phyloP scores from a whole-genome alignment of 2,329 filamentous ascomycete species.

The Calonectria pauciramosa region DNA sequence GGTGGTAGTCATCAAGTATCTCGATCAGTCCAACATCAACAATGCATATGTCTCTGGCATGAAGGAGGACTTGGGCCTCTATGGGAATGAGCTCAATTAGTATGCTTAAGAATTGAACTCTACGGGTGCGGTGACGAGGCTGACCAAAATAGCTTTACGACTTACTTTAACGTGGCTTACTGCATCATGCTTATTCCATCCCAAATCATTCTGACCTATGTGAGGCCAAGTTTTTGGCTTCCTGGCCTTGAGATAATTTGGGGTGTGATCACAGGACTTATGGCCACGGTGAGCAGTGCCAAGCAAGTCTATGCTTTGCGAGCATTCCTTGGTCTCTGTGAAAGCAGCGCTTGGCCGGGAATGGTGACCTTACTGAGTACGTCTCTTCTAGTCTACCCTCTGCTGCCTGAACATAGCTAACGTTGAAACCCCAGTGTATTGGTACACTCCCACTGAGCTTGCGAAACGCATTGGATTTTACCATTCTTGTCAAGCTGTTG shows the following conservation, averaged over 20 bases:
- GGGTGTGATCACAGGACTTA: conserved; percentile 43
- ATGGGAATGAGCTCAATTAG: conserved; percentile 41
- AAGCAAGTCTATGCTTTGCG: conserved; percentile 53
- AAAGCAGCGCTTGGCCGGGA: conserved; percentile 53
- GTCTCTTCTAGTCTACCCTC: background rate
- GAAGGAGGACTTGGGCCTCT: conserved; percentile 51
- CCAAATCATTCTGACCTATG: conserved; percentile 54
- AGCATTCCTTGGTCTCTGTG: conserved; percentile 56
- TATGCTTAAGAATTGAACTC: background rate
- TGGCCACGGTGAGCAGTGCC: conserved; percentile 51
- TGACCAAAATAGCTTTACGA: conserved; percentile 45
- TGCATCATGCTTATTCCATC: conserved; percentile 60
- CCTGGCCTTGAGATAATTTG: conserved; percentile 51
- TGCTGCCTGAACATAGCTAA: background rate
- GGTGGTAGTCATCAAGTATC: conserved; percentile 25
- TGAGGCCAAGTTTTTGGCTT: conserved; percentile 55
- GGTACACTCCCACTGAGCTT: conserved; percentile 31
- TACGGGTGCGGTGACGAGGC: background rate
- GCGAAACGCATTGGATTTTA: conserved; percentile 55
- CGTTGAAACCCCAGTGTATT: conserved; percentile 13
- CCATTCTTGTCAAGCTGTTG: conserved; percentile 55
- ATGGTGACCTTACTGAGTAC: conserved; percentile 52
- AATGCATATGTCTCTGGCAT: conserved; percentile 57
- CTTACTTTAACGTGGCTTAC: conserved; percentile 71
- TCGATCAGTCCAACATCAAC: conserved; percentile 54